These are phyloP conservation scores for Aspergillus pseudoviridinutans DNA, from an alignment of 2,329 filamentous ascomycete species.

Conservation along the genomic window DNA sequence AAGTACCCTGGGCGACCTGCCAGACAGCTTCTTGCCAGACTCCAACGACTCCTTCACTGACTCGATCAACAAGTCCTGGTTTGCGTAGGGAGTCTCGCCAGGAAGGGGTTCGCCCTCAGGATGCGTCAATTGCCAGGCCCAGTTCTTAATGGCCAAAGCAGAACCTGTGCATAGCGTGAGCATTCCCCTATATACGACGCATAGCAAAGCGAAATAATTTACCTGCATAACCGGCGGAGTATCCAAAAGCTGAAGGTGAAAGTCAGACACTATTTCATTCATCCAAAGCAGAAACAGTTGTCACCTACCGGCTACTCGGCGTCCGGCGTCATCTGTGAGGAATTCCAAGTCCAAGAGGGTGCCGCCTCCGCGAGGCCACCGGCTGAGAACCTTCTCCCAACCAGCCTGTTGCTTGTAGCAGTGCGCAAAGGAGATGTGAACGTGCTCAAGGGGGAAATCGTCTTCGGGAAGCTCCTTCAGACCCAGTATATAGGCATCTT, in stretches of 20 bases:
- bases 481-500: conserved; percentile 67
- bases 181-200: background rate
- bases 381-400: conserved; percentile 74
- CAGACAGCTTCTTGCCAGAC: conserved; percentile 62
- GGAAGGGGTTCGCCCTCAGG: conserved; percentile 63
- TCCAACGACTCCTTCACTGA: conserved; percentile 70
- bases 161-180: conserved; percentile 44
- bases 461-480: conserved; percentile 76
- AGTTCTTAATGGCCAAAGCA: conserved; percentile 71
- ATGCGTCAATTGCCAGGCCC: conserved; percentile 77
- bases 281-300: background rate
- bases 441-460: conserved; percentile 66
- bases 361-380: conserved; percentile 73
- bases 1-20: conserved; percentile 67
- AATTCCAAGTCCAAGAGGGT: conserved; percentile 85
- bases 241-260: conserved; percentile 44
- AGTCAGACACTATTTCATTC: conserved; percentile 4
- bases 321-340: conserved; percentile 66
- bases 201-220: conserved; percentile 5
- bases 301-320: conserved; percentile 45
- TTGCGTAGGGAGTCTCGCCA: conserved; percentile 55
- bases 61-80: conserved; percentile 67
- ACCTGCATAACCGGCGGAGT: conserved; percentile 69
- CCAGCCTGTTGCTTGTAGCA: conserved; percentile 73
- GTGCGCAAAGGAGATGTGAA: conserved; percentile 68